phyloP scores from a whole-genome alignment of 2,329 filamentous ascomycete species.

The Curvularia hawaiiensis region DNA sequence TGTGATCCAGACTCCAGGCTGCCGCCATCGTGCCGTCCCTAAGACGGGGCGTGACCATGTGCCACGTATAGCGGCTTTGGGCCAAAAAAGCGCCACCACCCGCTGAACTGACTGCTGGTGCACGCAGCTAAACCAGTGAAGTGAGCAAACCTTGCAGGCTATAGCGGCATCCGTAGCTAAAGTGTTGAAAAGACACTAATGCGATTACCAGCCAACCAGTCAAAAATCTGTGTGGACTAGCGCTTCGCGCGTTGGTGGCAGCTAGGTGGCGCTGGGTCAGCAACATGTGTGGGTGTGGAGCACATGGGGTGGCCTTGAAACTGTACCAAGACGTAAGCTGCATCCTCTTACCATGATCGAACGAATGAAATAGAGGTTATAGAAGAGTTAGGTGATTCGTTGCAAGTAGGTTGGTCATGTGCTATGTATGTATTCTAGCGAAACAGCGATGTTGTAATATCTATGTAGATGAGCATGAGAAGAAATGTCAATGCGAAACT shows the following conservation, averaged over 20 bases:
- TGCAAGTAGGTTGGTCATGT: not conserved
- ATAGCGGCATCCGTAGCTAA: not conserved
- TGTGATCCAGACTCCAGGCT: not conserved
- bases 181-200: not conserved
- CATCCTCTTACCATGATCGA: not conserved
- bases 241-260: not conserved
- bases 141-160: not conserved
- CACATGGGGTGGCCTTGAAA: not conserved
- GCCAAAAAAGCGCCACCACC: constrained; percentile 13
- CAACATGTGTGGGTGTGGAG: not conserved
- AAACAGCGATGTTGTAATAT: not conserved
- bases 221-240: not conserved
- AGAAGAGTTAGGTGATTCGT: not conserved
- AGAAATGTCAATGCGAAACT: not conserved
- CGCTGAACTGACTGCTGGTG: not conserved
- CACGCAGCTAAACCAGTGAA: not conserved
- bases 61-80: constrained; percentile 1
- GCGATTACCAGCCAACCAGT: not conserved
- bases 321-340: not conserved
- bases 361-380: not conserved
- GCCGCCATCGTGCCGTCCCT: constrained; percentile 2
- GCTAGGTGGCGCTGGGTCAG: not conserved
- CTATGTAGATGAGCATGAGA: not conserved
- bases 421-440: not conserved
- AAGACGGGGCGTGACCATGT: not conserved